Evolutionary conservation across 257 asterid genomes (phyloP).

Genomic region (Euphrasia confusa): DNA sequence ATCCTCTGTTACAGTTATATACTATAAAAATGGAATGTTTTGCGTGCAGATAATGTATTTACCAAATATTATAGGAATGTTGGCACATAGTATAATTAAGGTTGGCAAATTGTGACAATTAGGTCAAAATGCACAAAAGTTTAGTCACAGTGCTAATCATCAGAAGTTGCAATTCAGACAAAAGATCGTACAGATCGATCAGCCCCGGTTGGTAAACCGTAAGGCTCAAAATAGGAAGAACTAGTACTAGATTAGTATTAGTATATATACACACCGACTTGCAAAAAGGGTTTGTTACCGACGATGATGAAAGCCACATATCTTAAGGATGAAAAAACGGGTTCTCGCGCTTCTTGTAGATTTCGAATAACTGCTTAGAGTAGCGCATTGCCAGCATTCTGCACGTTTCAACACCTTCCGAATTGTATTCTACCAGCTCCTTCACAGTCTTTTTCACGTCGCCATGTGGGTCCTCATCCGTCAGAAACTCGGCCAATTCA

Average conservation of each 20-base stretch:
- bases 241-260: too few relatives aligned
- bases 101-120: background rate
- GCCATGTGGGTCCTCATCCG: conserved; percentile 40
- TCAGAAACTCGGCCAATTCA: conserved; percentile 54
- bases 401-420: conserved; percentile 42
- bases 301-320: background rate
- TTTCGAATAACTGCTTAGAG: conserved; percentile 54
- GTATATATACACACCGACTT: too few relatives aligned
- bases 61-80: background rate
- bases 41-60: background rate
- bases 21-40: background rate
- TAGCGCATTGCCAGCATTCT: conserved; percentile 37
- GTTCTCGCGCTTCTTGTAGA: conserved; percentile 50
- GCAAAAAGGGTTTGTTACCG: background rate
- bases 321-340: conserved; percentile 37
- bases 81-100: background rate
- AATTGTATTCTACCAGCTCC: conserved; percentile 39
- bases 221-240: background rate
- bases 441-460: conserved; percentile 43
- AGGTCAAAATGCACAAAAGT: background rate
- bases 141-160: background rate
- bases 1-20: background rate
- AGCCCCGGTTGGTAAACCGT: too few relatives aligned
- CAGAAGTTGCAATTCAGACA: background rate
- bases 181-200: too few relatives aligned